Evolutionary conservation across 352 stramenopile species (phyloP).

Genomic region (Phytophthora cactorum): DNA sequence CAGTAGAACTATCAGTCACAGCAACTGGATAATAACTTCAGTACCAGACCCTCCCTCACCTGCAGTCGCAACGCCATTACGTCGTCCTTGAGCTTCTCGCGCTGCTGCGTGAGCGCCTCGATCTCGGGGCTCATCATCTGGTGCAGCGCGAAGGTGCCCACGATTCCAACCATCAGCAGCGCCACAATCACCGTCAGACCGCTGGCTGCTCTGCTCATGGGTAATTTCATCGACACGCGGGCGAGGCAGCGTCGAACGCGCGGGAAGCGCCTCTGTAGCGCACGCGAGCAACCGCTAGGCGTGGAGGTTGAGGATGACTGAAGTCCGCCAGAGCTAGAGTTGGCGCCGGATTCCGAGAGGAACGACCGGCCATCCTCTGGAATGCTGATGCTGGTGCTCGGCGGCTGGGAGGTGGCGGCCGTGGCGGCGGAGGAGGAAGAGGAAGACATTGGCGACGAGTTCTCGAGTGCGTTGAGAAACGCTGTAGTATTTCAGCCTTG

Average conservation of each 20-base stretch:
- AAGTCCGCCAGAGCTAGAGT: conserved; percentile 12
- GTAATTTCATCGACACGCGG: conserved; percentile 44
- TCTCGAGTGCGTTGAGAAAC: conserved; percentile 18
- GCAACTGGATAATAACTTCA: background rate
- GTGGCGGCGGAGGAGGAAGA: conserved; percentile 6
- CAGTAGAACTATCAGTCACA: conserved; percentile 17
- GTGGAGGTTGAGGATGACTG: conserved; percentile 13
- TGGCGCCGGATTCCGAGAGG: conserved; percentile 21
- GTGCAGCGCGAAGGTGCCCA: conserved; percentile 73
- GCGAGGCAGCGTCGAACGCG: conserved; percentile 28
- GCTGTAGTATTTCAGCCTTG: background rate
- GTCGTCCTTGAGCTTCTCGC: conserved; percentile 58
- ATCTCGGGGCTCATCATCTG: conserved; percentile 84
- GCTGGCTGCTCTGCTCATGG: conserved; percentile 33
- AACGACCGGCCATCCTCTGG: conserved; percentile 27
- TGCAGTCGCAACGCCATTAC: conserved; percentile 55
- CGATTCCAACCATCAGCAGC: conserved; percentile 63
- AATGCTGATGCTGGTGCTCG: conserved; percentile 37
- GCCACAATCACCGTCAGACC: conserved; percentile 55
- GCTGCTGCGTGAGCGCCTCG: conserved; percentile 66
- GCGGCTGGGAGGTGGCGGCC: conserved; percentile 7
- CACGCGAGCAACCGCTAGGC: conserved; percentile 23
- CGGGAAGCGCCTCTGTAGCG: conserved; percentile 34
- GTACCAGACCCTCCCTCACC: conserved; percentile 23
- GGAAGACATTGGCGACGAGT: conserved; percentile 12